Percentiles rank a stretch among this genome's conserved stretches.
Evolutionary conservation across 306 rosid genomes (phyloP).

Genomic region (Hippophae tibetana): DNA sequence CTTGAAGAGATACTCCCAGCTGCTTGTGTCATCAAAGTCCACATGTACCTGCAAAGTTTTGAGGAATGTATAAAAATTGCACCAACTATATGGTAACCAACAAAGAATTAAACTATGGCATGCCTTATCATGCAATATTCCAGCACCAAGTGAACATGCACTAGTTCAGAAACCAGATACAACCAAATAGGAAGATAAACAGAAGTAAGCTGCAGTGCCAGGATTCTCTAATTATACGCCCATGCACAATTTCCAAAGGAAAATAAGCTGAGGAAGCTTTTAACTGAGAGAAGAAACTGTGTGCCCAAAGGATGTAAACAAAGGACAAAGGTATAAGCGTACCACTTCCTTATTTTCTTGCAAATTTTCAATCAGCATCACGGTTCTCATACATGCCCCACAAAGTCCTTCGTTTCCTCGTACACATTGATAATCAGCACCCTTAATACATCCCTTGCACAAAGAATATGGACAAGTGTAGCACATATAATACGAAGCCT

Average conservation of each 20-base stretch:
- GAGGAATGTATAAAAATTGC: not conserved
- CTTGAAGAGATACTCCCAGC: constrained; percentile 99
- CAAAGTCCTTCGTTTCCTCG: constrained; percentile 89
- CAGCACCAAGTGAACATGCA: constrained; percentile 18
- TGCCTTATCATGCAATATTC: not conserved
- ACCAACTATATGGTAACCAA: constrained; percentile 3
- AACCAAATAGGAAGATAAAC: not conserved
- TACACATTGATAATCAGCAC: constrained; percentile 70
- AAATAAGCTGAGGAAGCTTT: constrained; percentile 1
- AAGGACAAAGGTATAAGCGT: constrained; percentile 24
- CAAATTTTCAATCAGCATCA: constrained; percentile 70
- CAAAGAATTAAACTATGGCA: not conserved
- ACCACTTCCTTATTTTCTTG: constrained; percentile 67
- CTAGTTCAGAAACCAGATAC: not conserved
- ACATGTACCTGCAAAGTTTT: constrained; percentile 43
- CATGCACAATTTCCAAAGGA: constrained; percentile 1
- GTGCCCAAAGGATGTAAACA: not conserved
- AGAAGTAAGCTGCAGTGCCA: not conserved
- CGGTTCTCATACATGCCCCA: constrained; percentile 78
- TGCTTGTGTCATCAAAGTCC: constrained; percentile 92
- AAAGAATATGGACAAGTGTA: constrained; percentile 83
- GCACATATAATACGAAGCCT: constrained; percentile 84
- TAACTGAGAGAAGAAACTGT: not conserved
- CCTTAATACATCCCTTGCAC: constrained; percentile 76
- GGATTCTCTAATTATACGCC: not conserved